Evolutionary conservation across 352 stramenopile species (phyloP).

Genomic region (Lagenidium sp.): DNA sequence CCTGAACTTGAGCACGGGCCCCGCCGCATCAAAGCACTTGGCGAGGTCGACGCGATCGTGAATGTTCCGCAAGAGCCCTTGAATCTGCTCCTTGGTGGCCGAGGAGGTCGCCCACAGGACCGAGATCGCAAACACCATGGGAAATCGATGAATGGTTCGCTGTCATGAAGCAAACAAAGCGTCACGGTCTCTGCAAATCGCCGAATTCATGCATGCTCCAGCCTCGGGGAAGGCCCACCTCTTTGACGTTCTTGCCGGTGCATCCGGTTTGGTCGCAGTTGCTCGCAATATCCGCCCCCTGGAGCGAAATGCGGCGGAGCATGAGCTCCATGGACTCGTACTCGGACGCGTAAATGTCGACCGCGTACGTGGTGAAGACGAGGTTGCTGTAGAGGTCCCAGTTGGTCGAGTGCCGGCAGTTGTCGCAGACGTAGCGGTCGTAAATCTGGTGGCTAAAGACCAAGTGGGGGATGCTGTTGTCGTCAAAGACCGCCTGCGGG

Average conservation of each 20-base stretch:
- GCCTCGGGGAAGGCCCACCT: too few relatives aligned
- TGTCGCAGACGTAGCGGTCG: conserved; percentile 61
- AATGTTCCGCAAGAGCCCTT: conserved; percentile 55
- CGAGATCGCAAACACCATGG: conserved; percentile 81
- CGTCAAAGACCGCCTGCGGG: conserved; percentile 63
- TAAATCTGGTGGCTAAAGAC: conserved; percentile 86
- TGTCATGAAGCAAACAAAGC: not conserved
- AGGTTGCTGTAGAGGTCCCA: conserved; percentile 82
- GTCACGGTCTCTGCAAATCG: too few relatives aligned
- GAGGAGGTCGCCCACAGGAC: conserved; percentile 70
- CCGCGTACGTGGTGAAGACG: conserved; percentile 77
- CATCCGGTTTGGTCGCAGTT: conserved; percentile 50
- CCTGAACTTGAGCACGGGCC: conserved; percentile 58
- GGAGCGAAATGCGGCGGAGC: conserved; percentile 46
- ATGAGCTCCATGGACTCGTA: conserved; percentile 69
- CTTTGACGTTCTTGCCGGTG: conserved; percentile 52
- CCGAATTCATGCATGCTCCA: too few relatives aligned
- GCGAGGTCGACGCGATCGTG: conserved; percentile 61
- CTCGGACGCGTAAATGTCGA: conserved; percentile 45
- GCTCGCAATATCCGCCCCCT: conserved; percentile 40
- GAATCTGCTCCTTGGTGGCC: conserved; percentile 67
- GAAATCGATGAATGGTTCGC: conserved; percentile 75
- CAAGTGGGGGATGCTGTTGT: conserved; percentile 80
- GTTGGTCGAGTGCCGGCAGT: conserved; percentile 46
- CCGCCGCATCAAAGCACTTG: conserved; percentile 60